Conservation (phyloP, 1,139 yeast genomes). For the Petasospora fabianii region DNA sequence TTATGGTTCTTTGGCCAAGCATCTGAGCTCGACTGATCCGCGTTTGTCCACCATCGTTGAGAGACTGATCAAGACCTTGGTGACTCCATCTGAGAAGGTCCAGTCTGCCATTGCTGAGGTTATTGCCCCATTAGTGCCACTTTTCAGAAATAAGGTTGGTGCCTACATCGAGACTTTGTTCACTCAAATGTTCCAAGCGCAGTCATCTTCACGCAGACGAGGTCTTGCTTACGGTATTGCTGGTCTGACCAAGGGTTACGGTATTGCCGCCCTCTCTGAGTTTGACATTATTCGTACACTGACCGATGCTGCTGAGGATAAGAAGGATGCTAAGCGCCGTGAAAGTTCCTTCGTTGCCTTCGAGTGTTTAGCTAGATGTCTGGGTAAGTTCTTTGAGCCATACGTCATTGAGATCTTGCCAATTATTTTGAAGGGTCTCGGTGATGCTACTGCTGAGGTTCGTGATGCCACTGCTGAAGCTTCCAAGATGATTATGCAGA, state of each 20-base stretch:
- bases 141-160: constrained; percentile 48
- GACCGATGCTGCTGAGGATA: constrained; percentile 86
- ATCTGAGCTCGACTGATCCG: constrained; percentile 59
- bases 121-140: constrained; percentile 73
- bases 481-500: constrained; percentile 83
- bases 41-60: constrained; percentile 65
- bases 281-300: constrained; percentile 73
- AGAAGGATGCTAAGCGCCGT: constrained; percentile 67
- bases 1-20: constrained; percentile 86
- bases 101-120: constrained; percentile 85
- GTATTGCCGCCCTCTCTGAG: constrained; percentile 71
- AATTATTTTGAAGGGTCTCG: constrained; percentile 70
- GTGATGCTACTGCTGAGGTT: constrained; percentile 82
- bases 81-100: constrained; percentile 84
- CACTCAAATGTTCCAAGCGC: constrained; percentile 52
- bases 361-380: constrained; percentile 73
- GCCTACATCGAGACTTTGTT: constrained; percentile 56
- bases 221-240: constrained; percentile 98
- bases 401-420: constrained; percentile 89
- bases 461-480: constrained; percentile 87
- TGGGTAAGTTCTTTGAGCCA: constrained; percentile 85
- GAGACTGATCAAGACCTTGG: constrained; percentile 68
- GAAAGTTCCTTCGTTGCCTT: constrained; percentile 89
- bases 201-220: constrained; percentile 56
- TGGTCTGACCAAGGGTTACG: constrained; percentile 88